Evolutionary conservation across 805 yeast genomes (phyloP).

Genomic region (Sugiyamaella americana): DNA sequence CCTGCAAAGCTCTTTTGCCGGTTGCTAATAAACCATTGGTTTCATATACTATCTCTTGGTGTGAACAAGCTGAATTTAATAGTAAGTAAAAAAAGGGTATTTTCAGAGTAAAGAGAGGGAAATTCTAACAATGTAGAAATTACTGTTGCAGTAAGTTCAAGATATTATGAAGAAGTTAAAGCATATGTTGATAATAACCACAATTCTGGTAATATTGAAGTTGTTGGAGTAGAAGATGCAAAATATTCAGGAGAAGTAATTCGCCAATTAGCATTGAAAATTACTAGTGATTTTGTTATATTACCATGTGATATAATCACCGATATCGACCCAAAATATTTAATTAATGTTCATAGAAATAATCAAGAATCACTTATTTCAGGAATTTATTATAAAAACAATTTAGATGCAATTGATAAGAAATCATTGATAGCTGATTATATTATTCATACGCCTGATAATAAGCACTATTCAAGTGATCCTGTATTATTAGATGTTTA

Average conservation of each 20-base stretch:
- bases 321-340: slow-evolving; percentile 82
- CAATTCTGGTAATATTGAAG: slow-evolving; percentile 10
- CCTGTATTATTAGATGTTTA: slow-evolving; percentile 62
- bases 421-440: slow-evolving; percentile 63
- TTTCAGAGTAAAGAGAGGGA: neutral
- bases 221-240: slow-evolving; percentile 11
- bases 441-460: slow-evolving; percentile 36
- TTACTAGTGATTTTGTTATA: slow-evolving; percentile 56
- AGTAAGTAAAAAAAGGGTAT: slow-evolving; percentile 21
- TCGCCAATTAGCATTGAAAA: slow-evolving; percentile 9
- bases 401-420: slow-evolving; percentile 70
- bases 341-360: slow-evolving; percentile 77
- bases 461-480: slow-evolving; percentile 28
- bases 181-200: slow-evolving; percentile 37
- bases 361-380: slow-evolving; percentile 64
- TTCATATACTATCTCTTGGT: slow-evolving; percentile 86
- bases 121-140: slow-evolving; percentile 32
- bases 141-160: slow-evolving; percentile 53
- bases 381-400: slow-evolving; percentile 68
- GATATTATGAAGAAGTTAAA: slow-evolving; percentile 42
- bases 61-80: slow-evolving; percentile 76
- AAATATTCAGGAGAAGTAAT: slow-evolving; percentile 21
- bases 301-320: slow-evolving; percentile 94
- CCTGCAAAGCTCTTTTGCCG: slow-evolving; percentile 81
- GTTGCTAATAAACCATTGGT: slow-evolving; percentile 87